Evolutionary conservation across 192 early-diverging fungal species (phyloP).

Genomic region (Obelidium mucronatum): DNA sequence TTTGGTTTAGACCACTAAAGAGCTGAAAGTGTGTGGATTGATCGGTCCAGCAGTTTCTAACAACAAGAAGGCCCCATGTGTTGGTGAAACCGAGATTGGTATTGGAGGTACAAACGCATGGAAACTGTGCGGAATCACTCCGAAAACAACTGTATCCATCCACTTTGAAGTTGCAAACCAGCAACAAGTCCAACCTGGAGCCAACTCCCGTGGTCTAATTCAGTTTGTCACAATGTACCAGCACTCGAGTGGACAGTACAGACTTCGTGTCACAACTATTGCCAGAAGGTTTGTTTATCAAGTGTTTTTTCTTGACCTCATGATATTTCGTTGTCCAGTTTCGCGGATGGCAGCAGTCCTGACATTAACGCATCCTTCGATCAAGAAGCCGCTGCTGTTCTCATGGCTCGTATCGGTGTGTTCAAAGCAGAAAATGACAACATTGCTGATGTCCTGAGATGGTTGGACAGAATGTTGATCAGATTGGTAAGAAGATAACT

Average conservation of each 20-base stretch:
- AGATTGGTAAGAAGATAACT: slow-evolving; percentile 65
- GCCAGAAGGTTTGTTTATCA: slow-evolving; percentile 70
- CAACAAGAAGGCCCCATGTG: slow-evolving; percentile 87
- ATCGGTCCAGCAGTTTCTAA: slow-evolving; percentile 95
- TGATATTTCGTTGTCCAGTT: slow-evolving; percentile 38
- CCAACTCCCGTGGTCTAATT: slow-evolving; percentile 83
- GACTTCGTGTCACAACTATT: slow-evolving; percentile 94
- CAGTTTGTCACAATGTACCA: slow-evolving; percentile 98
- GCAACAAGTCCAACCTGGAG: slow-evolving; percentile 76
- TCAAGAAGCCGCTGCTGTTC: slow-evolving; percentile 95
- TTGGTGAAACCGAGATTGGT: slow-evolving; percentile 98
- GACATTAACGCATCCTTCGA: slow-evolving; percentile 93
- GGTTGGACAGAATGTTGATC: slow-evolving; percentile 99
- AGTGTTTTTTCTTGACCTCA: neutral
- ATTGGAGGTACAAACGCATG: slow-evolving; percentile 95
- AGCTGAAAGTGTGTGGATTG: slow-evolving; percentile 94
- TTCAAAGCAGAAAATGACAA: slow-evolving; percentile 98
- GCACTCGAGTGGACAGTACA: slow-evolving; percentile 87
- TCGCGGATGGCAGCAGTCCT: slow-evolving; percentile 81
- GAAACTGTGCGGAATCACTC: slow-evolving; percentile 90
- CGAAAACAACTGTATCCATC: slow-evolving; percentile 84
- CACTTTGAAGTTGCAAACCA: slow-evolving; percentile 97
- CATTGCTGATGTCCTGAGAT: slow-evolving; percentile 94
- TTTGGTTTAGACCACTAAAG: slow-evolving; percentile 79
- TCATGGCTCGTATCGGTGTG: slow-evolving; percentile 96